Evolutionary conservation across 2,329 filamentous ascomycete species (phyloP), one percentile per base, ranked within the genome.

Genomic region (Venturia aucupariae): DNA sequence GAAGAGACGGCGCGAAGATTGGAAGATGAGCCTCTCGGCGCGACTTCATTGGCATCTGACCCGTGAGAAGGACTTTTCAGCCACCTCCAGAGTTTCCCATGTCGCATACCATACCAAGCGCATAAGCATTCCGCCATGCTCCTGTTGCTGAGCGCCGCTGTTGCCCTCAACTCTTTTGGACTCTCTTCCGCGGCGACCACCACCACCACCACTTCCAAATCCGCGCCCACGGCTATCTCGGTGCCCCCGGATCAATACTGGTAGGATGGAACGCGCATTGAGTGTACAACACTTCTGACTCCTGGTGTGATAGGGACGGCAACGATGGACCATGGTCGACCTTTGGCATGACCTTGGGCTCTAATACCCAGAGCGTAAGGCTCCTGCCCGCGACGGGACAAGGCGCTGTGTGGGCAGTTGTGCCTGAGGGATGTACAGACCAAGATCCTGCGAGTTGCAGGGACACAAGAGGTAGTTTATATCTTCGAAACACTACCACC

Each of bases 401-500:
- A 22, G 38, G 65, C 19, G 48, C 59, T 24, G 41, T 63, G 10
- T 61, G 63, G 63, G 60, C 63, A 13, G 42, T 65, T 17, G 54
- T 69, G 46, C 61, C 66, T 61, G 57, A 57, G 51, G 64, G 65
- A 17, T 65, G 67, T 59, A 63, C 57, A 30, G 17, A 54, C 19
- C 35, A 55, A 8, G 68, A 70, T 65, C 63, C 66, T 27, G 39
- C 63, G 4, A 62, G 65, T 10, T 70, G 69, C 65, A 44, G 46
- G 5, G 61, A 69, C 54, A 64, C 60, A 13, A 61, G 69, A 59
- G 69, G 69, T 24, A 51, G 38, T 10, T 46, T 69, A 11, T 66
- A 69, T 63, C 64, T 66, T 13, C 46, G 63, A 19, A 69, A 68
- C 41, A 32, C 41, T 10, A 69, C 69, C 22, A 68, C 66, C 35